phyloP scores from a whole-genome alignment of 257 asterid genomes.

The Lycium ferocissimum region DNA sequence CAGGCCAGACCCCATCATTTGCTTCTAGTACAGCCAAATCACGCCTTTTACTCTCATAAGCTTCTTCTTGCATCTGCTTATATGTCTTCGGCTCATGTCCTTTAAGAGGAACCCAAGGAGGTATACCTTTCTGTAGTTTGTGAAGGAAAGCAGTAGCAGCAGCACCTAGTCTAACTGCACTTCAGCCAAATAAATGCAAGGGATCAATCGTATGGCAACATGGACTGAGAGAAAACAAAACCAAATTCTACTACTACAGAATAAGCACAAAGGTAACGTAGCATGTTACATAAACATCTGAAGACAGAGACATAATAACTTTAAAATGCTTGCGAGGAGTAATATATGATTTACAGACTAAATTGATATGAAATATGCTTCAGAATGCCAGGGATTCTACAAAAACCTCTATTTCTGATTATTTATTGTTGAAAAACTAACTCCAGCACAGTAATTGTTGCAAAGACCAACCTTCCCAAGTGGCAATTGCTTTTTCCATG shows the following conservation, averaged over 20 bases:
- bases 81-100: slow-evolving; percentile 88
- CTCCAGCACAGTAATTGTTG: neutral
- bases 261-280: neutral
- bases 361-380: neutral
- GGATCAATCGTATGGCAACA: neutral
- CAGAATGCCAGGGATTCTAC: neutral
- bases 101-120: slow-evolving; percentile 98
- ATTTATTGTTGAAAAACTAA: neutral
- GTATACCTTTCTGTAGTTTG: slow-evolving; percentile 89
- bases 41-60: slow-evolving; percentile 82
- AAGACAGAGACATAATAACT: neutral
- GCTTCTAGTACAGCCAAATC: slow-evolving; percentile 93
- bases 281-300: neutral
- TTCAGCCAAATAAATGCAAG: slow-evolving; percentile 28
- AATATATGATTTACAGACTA: neutral
- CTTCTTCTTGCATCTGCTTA: slow-evolving; percentile 91
- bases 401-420: neutral
- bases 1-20: slow-evolving; percentile 93
- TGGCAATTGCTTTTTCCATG: slow-evolving; percentile 91
- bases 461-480: slow-evolving; percentile 87
- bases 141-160: slow-evolving; percentile 90
- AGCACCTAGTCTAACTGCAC: slow-evolving; percentile 88
- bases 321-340: slow-evolving; percentile 5
- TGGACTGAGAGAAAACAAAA: neutral
- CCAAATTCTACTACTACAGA: neutral